Conservation (phyloP, 164 flowering plant genomes). For the Chimonanthus salicifolius region DNA sequence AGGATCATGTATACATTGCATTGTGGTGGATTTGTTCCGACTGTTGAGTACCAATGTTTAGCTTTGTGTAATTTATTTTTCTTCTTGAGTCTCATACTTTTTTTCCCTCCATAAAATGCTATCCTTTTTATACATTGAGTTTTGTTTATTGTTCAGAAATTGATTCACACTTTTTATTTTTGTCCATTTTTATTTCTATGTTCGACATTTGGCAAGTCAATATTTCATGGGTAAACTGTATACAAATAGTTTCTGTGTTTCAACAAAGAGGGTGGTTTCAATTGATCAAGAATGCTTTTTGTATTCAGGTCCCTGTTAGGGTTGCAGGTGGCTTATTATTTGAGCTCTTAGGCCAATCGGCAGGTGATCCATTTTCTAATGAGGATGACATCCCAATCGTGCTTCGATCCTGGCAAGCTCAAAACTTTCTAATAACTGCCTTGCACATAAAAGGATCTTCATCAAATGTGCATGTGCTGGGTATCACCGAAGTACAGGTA, state of each 20-base stretch:
- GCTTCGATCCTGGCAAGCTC: constrained; percentile 91
- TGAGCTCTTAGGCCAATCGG: constrained; percentile 94
- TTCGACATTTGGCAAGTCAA: not conserved
- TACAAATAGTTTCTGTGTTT: not conserved
- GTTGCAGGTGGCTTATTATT: constrained; percentile 87
- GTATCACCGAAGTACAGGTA: constrained; percentile 93
- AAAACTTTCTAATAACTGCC: constrained; percentile 72
- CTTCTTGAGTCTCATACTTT: no score
- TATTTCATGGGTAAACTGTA: not conserved
- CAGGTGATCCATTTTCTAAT: constrained; percentile 70
- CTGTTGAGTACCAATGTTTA: no score
- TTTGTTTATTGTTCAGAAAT: no score
- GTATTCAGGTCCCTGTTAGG: constrained; percentile 80
- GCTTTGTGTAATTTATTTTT: no score
- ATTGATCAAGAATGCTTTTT: not conserved
- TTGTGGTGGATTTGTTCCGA: no score
- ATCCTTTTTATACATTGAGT: no score
- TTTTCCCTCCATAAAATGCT: no score
- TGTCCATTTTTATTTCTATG: not conserved
- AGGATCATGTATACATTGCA: no score
- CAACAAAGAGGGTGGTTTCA: not conserved
- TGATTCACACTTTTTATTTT: no score
- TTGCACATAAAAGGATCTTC: constrained; percentile 74
- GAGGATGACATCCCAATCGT: constrained; percentile 90
- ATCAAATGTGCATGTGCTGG: constrained; percentile 64